phyloP scores from a whole-genome alignment of 306 rosid species.

The Begonia loranthoides region DNA sequence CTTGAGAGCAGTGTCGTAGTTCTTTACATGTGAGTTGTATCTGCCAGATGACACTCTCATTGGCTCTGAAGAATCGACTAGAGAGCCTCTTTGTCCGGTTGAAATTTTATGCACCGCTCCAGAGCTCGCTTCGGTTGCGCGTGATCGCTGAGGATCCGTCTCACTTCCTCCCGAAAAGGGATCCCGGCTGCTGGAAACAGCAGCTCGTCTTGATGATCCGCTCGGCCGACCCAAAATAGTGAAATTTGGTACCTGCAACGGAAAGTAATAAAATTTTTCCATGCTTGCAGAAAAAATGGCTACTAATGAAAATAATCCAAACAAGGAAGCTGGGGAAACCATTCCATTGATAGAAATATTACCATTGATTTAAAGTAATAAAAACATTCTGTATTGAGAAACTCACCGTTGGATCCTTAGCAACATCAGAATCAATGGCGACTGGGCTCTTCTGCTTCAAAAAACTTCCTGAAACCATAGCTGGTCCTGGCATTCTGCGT shows the following conservation, averaged over 20 bases:
- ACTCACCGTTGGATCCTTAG: constrained; percentile 31
- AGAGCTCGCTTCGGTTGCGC: constrained; percentile 58
- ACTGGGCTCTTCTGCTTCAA: constrained; percentile 29
- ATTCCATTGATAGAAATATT: no score
- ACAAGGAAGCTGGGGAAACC: no score
- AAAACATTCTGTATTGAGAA: background rate
- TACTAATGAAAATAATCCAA: no score
- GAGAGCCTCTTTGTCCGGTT: constrained; percentile 64
- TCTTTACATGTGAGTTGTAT: constrained; percentile 33
- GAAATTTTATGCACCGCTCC: constrained; percentile 50
- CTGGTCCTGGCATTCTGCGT: constrained; percentile 10
- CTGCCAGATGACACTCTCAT: constrained; percentile 41
- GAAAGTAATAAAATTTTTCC: no score
- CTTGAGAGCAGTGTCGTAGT: constrained; percentile 58
- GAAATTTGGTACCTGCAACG: constrained; percentile 46
- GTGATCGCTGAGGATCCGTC: no score
- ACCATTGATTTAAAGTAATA: no score
- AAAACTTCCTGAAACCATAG: constrained; percentile 41
- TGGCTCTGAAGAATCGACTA: constrained; percentile 51
- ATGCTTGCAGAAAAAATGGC: no score
- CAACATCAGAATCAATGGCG: constrained; percentile 19
- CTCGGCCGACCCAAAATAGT: constrained; percentile 56
- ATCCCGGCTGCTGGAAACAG: no score
- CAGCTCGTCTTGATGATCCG: constrained; percentile 83
- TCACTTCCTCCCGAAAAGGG: no score